Conservation (phyloP, 805 yeast species). For the Candida caryicola region DNA sequence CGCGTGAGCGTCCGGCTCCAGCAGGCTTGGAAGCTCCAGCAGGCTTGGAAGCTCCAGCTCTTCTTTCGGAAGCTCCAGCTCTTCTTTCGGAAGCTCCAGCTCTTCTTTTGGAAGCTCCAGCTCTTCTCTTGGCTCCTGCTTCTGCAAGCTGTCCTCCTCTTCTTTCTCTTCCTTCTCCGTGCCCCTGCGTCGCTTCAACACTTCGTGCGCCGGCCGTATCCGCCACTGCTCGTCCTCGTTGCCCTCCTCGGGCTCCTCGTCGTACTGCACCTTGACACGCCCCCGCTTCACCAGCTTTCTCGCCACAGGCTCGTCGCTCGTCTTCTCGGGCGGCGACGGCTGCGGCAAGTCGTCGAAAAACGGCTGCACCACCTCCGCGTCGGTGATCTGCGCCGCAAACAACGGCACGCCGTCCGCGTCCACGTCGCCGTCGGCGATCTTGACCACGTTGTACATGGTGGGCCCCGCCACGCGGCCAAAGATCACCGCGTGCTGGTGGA, state of each 20-base stretch:
- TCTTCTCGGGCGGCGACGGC: too few relatives aligned
- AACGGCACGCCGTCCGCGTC: conserved; percentile 43
- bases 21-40: not conserved
- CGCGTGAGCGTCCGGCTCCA: not conserved
- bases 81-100: not conserved
- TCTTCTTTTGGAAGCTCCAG: not conserved
- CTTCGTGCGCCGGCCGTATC: conserved; percentile 45
- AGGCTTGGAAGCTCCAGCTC: not conserved
- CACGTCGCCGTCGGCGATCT: conserved; percentile 49
- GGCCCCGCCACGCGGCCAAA: conserved; percentile 62
- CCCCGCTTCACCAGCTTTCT: conserved; percentile 15
- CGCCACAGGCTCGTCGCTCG: too few relatives aligned
- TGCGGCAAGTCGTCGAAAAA: conserved; percentile 50
- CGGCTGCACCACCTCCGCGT: conserved; percentile 41
- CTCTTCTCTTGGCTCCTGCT: not conserved
- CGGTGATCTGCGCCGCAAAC: conserved; percentile 48
- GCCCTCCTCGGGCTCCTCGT: conserved; percentile 35
- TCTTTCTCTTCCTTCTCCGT: conserved; percentile 5
- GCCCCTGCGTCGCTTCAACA: too few relatives aligned
- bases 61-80: not conserved
- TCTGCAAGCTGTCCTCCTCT: not conserved
- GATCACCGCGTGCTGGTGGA: conserved; percentile 39
- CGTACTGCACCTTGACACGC: conserved; percentile 29
- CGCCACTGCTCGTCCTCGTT: conserved; percentile 30
- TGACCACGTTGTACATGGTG: conserved; percentile 49